phyloP scores from a whole-genome alignment of 306 rosid species.

The Cicer bijugum region DNA sequence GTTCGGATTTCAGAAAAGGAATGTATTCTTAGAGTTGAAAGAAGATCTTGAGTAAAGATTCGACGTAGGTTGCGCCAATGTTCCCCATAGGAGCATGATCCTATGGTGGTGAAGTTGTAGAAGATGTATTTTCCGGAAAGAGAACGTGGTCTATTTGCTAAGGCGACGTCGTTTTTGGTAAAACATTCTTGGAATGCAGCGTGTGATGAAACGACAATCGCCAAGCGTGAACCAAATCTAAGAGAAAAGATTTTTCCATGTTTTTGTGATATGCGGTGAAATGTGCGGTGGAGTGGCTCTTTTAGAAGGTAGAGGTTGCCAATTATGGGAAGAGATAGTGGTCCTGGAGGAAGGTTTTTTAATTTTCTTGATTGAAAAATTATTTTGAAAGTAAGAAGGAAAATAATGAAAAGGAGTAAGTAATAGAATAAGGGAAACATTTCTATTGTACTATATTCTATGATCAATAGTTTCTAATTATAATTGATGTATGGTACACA shows the following conservation, averaged over 20 bases:
- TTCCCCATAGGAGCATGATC: constrained; percentile 43
- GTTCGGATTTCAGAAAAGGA: constrained; percentile 29
- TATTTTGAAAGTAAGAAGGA: not conserved
- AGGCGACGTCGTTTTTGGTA: constrained; percentile 26
- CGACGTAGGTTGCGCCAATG: constrained; percentile 71
- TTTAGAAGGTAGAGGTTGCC: constrained; percentile 58
- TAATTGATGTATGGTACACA: no score
- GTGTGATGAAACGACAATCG: constrained; percentile 16
- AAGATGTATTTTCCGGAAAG: constrained; percentile 31
- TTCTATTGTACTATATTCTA: not conserved
- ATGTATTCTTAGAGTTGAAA: constrained; percentile 38
- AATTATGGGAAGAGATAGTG: constrained; percentile 50
- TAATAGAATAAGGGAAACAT: not conserved
- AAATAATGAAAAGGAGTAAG: not conserved
- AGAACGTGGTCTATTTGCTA: constrained; percentile 17
- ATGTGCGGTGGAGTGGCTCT: constrained; percentile 39
- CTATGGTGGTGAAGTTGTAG: constrained; percentile 42
- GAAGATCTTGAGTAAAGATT: constrained; percentile 46
- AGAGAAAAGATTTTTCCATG: constrained; percentile 34
- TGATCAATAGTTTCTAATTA: no score
- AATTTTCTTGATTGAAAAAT: not conserved
- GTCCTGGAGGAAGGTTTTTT: constrained; percentile 38
- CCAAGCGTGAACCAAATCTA: constrained; percentile 39
- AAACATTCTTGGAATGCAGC: constrained; percentile 29
- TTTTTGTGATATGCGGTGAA: constrained; percentile 39